These are phyloP conservation scores for Aegilops umbellulata DNA, from an alignment of 176 grass and related monocot species.

Conservation along the genomic window DNA sequence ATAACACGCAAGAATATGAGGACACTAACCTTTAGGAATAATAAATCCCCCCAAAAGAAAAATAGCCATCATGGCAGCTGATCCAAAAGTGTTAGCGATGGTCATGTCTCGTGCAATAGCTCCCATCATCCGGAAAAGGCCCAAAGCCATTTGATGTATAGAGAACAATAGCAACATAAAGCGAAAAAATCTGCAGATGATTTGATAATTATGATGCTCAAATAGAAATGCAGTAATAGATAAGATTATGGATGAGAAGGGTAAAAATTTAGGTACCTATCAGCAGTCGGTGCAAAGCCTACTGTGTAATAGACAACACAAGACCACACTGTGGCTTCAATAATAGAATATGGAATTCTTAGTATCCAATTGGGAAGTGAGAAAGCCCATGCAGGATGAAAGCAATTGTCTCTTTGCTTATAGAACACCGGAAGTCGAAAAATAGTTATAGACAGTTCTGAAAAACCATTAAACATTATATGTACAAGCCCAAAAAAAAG, in stretches of 20 bases:
- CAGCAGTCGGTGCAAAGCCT: constrained; percentile 59
- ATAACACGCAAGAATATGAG: background rate
- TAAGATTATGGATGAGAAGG: background rate
- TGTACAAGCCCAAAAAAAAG: constrained; percentile 73
- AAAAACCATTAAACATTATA: constrained; percentile 84
- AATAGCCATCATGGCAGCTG: constrained; percentile 44
- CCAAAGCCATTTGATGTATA: constrained; percentile 81
- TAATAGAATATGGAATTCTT: constrained; percentile 64
- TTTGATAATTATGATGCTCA: background rate
- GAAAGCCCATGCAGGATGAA: constrained; percentile 79
- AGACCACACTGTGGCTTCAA: constrained; percentile 75
- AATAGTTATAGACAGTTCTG: constrained; percentile 71
- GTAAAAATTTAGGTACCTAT: constrained; percentile 33
- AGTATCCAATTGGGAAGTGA: constrained; percentile 70
- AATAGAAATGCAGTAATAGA: background rate
- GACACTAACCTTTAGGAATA: constrained; percentile 57
- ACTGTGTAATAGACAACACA: constrained; percentile 74
- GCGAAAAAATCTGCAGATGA: constrained; percentile 50
- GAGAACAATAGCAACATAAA: constrained; percentile 69
- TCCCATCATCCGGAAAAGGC: constrained; percentile 74
- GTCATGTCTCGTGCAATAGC: constrained; percentile 61
- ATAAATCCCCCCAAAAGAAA: constrained; percentile 77
- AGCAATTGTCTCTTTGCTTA: constrained; percentile 78
- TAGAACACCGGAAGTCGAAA: constrained; percentile 66
- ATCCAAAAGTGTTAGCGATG: constrained; percentile 72